phyloP scores from a whole-genome alignment of 2,329 filamentous ascomycete genomes.

The Botrytis porri region DNA sequence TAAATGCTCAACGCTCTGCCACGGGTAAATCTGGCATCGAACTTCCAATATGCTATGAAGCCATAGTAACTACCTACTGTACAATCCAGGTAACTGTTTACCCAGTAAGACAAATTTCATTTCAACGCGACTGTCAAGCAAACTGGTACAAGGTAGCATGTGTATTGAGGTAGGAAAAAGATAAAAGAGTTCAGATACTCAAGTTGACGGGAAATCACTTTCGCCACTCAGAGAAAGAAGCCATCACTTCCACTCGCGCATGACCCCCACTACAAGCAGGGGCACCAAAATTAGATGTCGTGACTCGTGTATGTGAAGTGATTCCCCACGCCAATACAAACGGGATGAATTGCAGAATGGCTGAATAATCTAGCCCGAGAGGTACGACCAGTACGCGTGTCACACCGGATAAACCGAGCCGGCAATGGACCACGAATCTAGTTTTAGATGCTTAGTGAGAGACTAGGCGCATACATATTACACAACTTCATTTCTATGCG shows the following conservation, averaged over 20 bases:
- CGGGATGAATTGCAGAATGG: constrained; percentile 10
- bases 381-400: not conserved
- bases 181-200: not conserved
- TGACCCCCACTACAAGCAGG: not conserved
- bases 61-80: not conserved
- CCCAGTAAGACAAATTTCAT: not conserved
- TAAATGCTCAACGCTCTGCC: not conserved
- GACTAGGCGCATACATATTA: not conserved
- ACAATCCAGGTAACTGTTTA: not conserved
- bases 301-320: constrained; percentile 8
- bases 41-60: not conserved
- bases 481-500: not conserved
- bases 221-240: not conserved
- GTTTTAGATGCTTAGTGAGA: not conserved
- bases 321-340: not conserved
- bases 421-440: constrained; percentile 7
- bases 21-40: not conserved
- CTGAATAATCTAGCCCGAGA: not conserved
- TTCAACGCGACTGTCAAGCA: not conserved
- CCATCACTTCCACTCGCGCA: not conserved
- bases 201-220: not conserved
- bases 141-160: not conserved
- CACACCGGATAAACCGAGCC: not conserved
- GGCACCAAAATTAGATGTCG: not conserved
- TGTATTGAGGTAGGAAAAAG: not conserved